Evolutionary conservation across 2,329 filamentous ascomycete species (phyloP).

Genomic region (Colletotrichum filicis): DNA sequence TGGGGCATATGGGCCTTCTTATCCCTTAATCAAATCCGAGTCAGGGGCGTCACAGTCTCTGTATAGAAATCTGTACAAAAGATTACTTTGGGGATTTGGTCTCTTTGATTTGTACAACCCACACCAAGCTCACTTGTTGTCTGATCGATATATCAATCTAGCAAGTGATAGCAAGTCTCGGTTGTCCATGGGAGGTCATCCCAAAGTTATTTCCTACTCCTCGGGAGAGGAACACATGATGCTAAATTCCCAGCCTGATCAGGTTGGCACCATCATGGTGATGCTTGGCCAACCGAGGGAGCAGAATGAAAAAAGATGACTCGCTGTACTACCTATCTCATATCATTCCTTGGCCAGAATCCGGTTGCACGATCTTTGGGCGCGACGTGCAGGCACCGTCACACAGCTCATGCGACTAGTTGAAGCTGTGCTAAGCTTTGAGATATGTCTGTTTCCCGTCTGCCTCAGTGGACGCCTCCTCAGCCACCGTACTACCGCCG

Average conservation of each 20-base stretch:
- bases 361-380: background rate
- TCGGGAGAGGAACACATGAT: no score
- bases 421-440: background rate
- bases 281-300: background rate
- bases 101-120: background rate
- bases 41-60: background rate
- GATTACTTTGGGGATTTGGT: background rate
- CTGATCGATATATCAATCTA: background rate
- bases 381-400: background rate
- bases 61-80: background rate
- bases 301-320: background rate
- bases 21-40: background rate
- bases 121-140: background rate
- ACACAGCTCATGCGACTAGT: background rate
- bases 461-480: background rate
- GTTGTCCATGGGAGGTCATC: background rate
- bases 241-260: background rate
- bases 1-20: background rate
- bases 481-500: background rate
- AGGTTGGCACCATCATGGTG: background rate
- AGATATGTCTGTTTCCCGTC: background rate
- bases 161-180: background rate
- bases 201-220: background rate
- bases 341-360: background rate
- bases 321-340: background rate